Evolutionary conservation across 805 yeast species (phyloP).

Genomic region (Blastobotrys peoriensis): DNA sequence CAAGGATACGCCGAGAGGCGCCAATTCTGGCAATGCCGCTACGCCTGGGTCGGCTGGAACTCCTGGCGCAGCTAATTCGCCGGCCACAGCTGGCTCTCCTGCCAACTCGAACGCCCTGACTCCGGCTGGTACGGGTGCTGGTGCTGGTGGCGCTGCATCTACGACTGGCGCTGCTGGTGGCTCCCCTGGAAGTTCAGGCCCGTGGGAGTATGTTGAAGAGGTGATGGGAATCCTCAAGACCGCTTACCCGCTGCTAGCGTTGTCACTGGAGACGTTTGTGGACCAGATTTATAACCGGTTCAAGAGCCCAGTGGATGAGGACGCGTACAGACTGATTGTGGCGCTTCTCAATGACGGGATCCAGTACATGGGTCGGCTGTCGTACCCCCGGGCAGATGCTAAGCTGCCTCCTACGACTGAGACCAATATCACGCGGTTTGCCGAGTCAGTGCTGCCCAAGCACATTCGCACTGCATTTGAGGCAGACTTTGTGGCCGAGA

Average conservation of each 20-base stretch:
- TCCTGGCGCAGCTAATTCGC: not conserved
- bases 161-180: not conserved
- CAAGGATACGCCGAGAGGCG: conserved; percentile 22
- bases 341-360: conserved; percentile 92
- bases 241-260: conserved; percentile 88
- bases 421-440: conserved; percentile 78
- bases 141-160: conserved; percentile 1
- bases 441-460: conserved; percentile 86
- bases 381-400: conserved; percentile 83
- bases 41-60: conserved; percentile 19
- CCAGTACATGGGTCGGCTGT: conserved; percentile 78
- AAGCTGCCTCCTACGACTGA: conserved; percentile 88
- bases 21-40: conserved; percentile 8
- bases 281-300: conserved; percentile 93
- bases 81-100: not conserved
- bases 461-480: conserved; percentile 87
- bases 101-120: conserved; percentile 1
- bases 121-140: conserved; percentile 7
- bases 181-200: conserved; percentile 26
- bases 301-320: conserved; percentile 92
- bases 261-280: conserved; percentile 88
- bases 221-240: conserved; percentile 93
- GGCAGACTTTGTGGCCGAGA: conserved; percentile 77
- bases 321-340: conserved; percentile 87
- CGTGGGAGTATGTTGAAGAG: conserved; percentile 91